Evolutionary conservation across 345 rosid genomes (phyloP).

Genomic region (Brassica juncea): DNA sequence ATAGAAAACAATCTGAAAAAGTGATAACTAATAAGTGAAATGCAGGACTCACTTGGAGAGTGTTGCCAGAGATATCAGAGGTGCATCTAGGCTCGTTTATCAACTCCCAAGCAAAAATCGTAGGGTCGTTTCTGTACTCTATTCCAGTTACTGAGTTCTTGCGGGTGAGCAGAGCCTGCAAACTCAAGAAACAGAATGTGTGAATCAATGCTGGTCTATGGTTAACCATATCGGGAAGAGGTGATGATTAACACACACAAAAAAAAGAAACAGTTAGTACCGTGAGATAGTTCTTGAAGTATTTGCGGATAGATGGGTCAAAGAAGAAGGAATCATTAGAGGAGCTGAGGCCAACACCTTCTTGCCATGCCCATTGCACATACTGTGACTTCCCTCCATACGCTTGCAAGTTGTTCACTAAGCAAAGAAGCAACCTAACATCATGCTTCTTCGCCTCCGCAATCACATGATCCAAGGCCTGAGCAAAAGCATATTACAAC

Average conservation of each 20-base stretch:
- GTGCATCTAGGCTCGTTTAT: slow-evolving; percentile 87
- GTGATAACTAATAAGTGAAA: background rate
- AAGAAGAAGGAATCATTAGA: slow-evolving; percentile 88
- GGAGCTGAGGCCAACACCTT: slow-evolving; percentile 77
- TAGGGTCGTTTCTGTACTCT: slow-evolving; percentile 77
- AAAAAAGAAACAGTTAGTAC: slow-evolving; percentile 33
- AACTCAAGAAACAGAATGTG: background rate
- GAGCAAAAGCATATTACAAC: slow-evolving; percentile 35
- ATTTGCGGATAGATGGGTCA: slow-evolving; percentile 75
- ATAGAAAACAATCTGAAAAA: slow-evolving; percentile 13
- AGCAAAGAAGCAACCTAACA: slow-evolving; percentile 65
- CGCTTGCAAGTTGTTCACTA: slow-evolving; percentile 78
- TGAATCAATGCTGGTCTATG: background rate
- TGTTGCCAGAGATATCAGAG: slow-evolving; percentile 79
- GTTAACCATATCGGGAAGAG: background rate
- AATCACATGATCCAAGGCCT: slow-evolving; percentile 86
- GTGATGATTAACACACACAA: background rate
- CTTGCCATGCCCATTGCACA: slow-evolving; percentile 95
- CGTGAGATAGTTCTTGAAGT: slow-evolving; percentile 75
- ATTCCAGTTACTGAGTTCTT: slow-evolving; percentile 75
- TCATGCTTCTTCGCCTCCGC: slow-evolving; percentile 69
- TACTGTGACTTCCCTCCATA: slow-evolving; percentile 86
- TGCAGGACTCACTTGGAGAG: slow-evolving; percentile 63
- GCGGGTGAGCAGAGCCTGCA: slow-evolving; percentile 65
- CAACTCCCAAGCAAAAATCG: slow-evolving; percentile 86